Conservation (phyloP, 2,329 filamentous ascomycete species). For the Neofusicoccum parvum region DNA sequence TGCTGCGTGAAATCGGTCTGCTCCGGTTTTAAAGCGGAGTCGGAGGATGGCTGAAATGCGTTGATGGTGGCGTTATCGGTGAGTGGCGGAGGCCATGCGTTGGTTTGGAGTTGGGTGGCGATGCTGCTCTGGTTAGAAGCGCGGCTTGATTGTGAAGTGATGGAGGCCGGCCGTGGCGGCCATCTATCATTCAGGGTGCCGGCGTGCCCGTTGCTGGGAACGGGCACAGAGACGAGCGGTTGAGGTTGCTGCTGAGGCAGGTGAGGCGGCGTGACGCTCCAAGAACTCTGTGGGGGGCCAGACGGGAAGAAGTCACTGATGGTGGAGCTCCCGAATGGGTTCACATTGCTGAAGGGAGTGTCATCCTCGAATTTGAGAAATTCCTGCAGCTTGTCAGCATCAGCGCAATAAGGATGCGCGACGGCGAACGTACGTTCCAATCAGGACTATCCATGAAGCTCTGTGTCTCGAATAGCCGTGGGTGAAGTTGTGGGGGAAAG, state of each 20-base stretch:
- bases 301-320: background rate
- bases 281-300: background rate
- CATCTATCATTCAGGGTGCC: background rate
- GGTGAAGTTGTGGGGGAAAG: background rate
- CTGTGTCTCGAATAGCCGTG: slow-evolving; percentile 12
- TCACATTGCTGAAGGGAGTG: background rate
- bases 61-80: background rate
- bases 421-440: slow-evolving; percentile 12
- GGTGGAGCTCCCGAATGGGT: background rate
- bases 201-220: background rate
- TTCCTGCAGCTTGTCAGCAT: background rate
- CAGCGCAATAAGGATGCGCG: background rate
- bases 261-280: background rate
- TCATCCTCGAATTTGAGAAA: background rate
- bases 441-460: slow-evolving; percentile 1
- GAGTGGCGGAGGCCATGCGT: background rate
- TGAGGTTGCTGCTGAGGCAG: background rate
- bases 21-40: background rate
- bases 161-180: background rate
- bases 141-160: background rate
- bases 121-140: background rate
- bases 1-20: background rate
- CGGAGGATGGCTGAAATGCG: background rate
- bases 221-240: background rate
- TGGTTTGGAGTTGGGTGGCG: background rate